phyloP scores from a whole-genome alignment of 2,329 filamentous ascomycete species.

The Botryotinia narcissicola region DNA sequence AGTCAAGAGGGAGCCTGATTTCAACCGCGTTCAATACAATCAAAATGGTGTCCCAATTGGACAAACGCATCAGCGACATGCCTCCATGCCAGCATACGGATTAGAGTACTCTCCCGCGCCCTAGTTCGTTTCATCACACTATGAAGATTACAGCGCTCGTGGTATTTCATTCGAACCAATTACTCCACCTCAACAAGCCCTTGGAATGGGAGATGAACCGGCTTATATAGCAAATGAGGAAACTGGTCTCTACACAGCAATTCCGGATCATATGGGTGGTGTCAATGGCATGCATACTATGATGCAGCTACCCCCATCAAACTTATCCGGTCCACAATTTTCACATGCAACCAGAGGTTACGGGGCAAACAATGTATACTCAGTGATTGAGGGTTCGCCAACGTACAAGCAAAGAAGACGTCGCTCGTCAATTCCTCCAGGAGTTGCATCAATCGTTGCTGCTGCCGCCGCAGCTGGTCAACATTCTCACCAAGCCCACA shows the following conservation, averaged over 20 bases:
- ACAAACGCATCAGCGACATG: conserved; percentile 84
- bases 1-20: conserved; percentile 88
- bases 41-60: conserved; percentile 84
- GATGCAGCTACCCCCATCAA: conserved; percentile 86
- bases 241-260: conserved; percentile 90
- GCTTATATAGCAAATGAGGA: conserved; percentile 98
- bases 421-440: conserved; percentile 86
- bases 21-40: conserved; percentile 79
- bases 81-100: conserved; percentile 94
- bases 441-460: conserved; percentile 66
- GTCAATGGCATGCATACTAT: conserved; percentile 79
- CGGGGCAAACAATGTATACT: conserved; percentile 77
- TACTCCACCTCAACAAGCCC: conserved; percentile 87
- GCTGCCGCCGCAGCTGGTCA: conserved; percentile 51
- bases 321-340: conserved; percentile 77
- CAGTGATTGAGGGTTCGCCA: conserved; percentile 94
- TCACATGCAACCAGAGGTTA: conserved; percentile 67
- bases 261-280: conserved; percentile 76
- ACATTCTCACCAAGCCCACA: conserved; percentile 60
- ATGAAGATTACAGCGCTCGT: conserved; percentile 95
- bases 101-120: conserved; percentile 98
- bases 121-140: conserved; percentile 97
- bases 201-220: conserved; percentile 79
- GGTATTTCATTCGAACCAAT: conserved; percentile 96
- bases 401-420: conserved; percentile 97